Evolutionary conservation across 257 asterid species (phyloP).

Genomic region (Fraxinus pennsylvanica): DNA sequence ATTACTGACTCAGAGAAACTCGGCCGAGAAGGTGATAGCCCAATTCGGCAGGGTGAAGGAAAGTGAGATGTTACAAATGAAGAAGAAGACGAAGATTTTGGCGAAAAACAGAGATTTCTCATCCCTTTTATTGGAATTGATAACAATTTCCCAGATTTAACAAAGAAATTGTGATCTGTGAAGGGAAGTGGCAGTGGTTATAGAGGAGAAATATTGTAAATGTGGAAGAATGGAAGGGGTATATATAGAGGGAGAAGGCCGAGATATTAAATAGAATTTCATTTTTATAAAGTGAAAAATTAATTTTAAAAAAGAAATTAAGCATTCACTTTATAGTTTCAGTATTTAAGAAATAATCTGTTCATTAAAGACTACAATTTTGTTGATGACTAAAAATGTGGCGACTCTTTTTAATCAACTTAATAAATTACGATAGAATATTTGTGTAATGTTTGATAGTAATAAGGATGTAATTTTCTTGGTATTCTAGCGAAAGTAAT

Average conservation of each 20-base stretch:
- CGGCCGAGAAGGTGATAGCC: slow-evolving; percentile 34
- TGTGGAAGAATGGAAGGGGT: neutral
- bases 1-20: slow-evolving; percentile 46
- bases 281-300: too few relatives aligned
- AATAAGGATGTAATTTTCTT: too few relatives aligned
- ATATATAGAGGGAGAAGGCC: neutral
- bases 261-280: too few relatives aligned
- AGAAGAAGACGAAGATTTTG: slow-evolving; percentile 25
- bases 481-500: too few relatives aligned
- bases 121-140: slow-evolving; percentile 42
- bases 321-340: too few relatives aligned
- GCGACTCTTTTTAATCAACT: too few relatives aligned
- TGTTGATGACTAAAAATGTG: too few relatives aligned
- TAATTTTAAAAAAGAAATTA: too few relatives aligned
- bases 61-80: neutral
- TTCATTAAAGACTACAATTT: too few relatives aligned
- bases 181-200: neutral
- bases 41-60: slow-evolving; percentile 32
- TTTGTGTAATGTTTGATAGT: too few relatives aligned
- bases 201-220: neutral
- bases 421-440: too few relatives aligned
- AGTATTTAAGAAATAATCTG: too few relatives aligned
- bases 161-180: neutral
- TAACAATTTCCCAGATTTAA: neutral
- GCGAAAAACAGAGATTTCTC: slow-evolving; percentile 37